These are phyloP conservation scores for Amorphotheca resinae DNA, from an alignment of 495 filamentous ascomycete genomes.

Conservation along the genomic window DNA sequence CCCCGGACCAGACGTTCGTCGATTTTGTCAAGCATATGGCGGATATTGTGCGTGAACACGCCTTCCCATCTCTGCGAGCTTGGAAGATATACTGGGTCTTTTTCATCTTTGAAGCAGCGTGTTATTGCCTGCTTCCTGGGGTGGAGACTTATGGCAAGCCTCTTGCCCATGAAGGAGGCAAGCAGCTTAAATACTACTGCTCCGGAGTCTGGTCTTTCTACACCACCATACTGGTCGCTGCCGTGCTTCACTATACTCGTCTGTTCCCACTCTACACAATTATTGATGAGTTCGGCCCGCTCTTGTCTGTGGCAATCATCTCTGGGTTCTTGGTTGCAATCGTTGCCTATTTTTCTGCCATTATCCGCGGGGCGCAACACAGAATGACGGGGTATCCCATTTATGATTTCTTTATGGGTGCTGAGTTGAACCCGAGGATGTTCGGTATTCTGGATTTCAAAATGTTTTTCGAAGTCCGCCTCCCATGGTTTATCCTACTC, in stretches of 20 bases:
- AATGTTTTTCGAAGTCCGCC: conserved; percentile 98
- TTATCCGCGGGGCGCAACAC: conserved; percentile 68
- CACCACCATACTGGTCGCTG: conserved; percentile 57
- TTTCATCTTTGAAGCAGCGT: conserved; percentile 66
- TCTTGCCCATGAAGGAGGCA: conserved; percentile 64
- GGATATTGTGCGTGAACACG: conserved; percentile 62
- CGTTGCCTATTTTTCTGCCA: conserved; percentile 72
- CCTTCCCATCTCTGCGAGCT: conserved; percentile 65
- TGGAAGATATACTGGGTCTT: conserved; percentile 93
- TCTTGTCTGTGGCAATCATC: conserved; percentile 82
- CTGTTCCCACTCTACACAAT: conserved; percentile 86
- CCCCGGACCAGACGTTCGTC: conserved; percentile 46
- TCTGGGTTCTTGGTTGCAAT: conserved; percentile 72
- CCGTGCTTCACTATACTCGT: conserved; percentile 62
- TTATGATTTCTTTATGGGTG: conserved; percentile 99
- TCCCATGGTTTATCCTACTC: conserved; percentile 93
- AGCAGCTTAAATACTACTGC: conserved; percentile 88
- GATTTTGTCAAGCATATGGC: conserved; percentile 59
- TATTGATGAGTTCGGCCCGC: conserved; percentile 87
- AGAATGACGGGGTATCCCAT: conserved; percentile 85
- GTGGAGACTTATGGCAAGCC: conserved; percentile 76
- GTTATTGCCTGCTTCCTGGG: conserved; percentile 77
- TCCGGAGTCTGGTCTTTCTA: conserved; percentile 82
- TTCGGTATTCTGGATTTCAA: conserved; percentile 89
- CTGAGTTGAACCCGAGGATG: conserved; percentile 91